Base-by-base conservation (phyloP, 176 grass and related monocot species). In the Oryza rufipogon region DNA sequence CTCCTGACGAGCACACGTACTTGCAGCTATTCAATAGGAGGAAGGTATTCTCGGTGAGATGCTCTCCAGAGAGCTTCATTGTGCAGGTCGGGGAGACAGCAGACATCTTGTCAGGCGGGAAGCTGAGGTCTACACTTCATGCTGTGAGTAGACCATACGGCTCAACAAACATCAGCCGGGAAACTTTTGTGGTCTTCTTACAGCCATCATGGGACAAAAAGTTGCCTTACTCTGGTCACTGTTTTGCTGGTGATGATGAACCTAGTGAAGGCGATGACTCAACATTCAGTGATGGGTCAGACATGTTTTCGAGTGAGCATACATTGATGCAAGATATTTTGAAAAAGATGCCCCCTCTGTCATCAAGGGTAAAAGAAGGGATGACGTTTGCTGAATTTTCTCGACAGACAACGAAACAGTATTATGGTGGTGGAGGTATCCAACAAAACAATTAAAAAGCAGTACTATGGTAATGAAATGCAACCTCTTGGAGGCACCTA, bases 321-420 rank as follows among this genome's bases (percentile, higher is more conserved):
- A 22, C 7, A 19, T 14, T 80, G 74, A 74, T 90, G 85, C 81
- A 80, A 42, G 96, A 89, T 44, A 92, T 98, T 58, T 39, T 84
- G 33, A 82, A 60, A 66, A 98, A 83, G 44, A 90, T 95, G 1
- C 96, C 96, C 25, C 91, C 91, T 64, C 74, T 95, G 0, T 87
- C 82, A 17, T 86, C 82, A 15, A 88, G 93, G 66, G 80, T 95
- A n/a, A 93, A 79, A 83, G 80, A 95, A 70, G 96, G 91, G 70
- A 95, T 98, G 96, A 93, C 91, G 33, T 98, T 98, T 90, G 89
- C 93, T 9, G 92, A 95, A 33, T 95, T 98, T 82, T 98, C 96
- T 48, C 80, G 74, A 67, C 92, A 98, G 63, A 98, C 96, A 63
- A 98, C 96, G 5, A 95, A 92, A 70, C 96, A 75, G 87, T 98